These are phyloP conservation scores for Beta corolliflora DNA, from an alignment of 179 eudicot genomes.

Conservation along the genomic window DNA sequence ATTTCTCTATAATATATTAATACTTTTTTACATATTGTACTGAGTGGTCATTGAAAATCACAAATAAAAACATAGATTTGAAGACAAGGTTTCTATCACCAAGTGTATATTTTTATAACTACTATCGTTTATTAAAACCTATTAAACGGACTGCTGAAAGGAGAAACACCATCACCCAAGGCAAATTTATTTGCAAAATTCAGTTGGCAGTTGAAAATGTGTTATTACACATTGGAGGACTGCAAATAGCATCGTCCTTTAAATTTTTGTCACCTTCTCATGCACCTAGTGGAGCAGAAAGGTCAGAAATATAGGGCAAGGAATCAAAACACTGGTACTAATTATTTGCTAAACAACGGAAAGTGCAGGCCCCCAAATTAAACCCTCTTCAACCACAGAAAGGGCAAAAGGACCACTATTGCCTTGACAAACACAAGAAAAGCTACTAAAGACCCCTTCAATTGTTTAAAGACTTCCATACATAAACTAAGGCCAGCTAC, in stretches of 20 bases:
- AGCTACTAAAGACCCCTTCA: not conserved
- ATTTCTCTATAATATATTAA: too few relatives aligned
- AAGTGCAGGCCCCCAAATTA: not conserved
- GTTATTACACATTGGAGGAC: not conserved
- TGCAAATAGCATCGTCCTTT: not conserved
- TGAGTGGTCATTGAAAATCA: too few relatives aligned
- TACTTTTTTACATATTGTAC: too few relatives aligned
- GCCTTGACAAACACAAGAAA: slow-evolving; percentile 7
- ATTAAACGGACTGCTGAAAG: too few relatives aligned
- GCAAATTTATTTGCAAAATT: too few relatives aligned
- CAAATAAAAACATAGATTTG: too few relatives aligned
- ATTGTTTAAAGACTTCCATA: not conserved
- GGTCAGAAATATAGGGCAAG: not conserved
- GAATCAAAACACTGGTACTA: not conserved
- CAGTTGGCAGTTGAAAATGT: not conserved
- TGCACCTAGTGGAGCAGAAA: not conserved
- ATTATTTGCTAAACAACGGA: not conserved
- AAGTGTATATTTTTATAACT: too few relatives aligned
- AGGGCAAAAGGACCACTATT: slow-evolving; percentile 3
- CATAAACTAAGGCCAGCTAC: slow-evolving; percentile 8
- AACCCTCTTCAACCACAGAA: not conserved
- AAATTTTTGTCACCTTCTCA: not conserved
- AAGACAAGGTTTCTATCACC: too few relatives aligned
- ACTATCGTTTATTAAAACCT: too few relatives aligned
- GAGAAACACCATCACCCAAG: too few relatives aligned